Conservation (phyloP, 352 stramenopile genomes). For the Nothophytophthora sp. region DNA sequence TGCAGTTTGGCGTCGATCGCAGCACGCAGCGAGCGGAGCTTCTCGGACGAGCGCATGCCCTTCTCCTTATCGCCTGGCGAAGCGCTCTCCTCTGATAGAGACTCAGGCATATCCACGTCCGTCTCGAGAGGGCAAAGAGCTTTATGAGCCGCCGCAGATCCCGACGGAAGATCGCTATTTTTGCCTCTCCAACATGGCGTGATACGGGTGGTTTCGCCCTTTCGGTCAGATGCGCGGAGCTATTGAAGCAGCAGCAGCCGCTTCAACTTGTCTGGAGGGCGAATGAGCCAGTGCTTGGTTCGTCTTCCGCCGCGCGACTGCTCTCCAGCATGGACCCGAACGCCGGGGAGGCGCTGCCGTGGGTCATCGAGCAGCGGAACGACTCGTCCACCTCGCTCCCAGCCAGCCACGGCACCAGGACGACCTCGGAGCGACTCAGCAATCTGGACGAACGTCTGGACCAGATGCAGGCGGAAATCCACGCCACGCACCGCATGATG, state of each 20-base stretch:
- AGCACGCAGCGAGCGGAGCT: constrained; percentile 53
- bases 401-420: background rate
- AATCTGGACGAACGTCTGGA: constrained; percentile 44
- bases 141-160: too few species aligned
- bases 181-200: too few species aligned
- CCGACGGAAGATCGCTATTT: too few species aligned
- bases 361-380: constrained; percentile 10
- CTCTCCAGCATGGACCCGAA: constrained; percentile 10
- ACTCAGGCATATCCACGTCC: constrained; percentile 12
- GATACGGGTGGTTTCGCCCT: too few species aligned
- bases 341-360: constrained; percentile 4
- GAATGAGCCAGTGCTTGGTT: too few species aligned
- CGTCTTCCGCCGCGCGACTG: background rate
- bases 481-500: constrained; percentile 52
- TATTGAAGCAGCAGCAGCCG: too few species aligned
- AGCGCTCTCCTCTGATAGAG: constrained; percentile 9
- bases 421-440: background rate
- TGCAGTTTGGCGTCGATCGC: constrained; percentile 75
- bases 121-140: constrained; percentile 3
- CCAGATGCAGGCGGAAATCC: constrained; percentile 41
- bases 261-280: too few species aligned
- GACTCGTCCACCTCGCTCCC: background rate
- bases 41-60: constrained; percentile 19
- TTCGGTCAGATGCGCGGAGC: too few species aligned
- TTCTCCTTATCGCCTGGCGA: background rate